Percentiles rank a stretch among this genome's conserved stretches.
Evolutionary conservation across 257 asterid genomes (phyloP).

Genomic region (Solanum sitiens): DNA sequence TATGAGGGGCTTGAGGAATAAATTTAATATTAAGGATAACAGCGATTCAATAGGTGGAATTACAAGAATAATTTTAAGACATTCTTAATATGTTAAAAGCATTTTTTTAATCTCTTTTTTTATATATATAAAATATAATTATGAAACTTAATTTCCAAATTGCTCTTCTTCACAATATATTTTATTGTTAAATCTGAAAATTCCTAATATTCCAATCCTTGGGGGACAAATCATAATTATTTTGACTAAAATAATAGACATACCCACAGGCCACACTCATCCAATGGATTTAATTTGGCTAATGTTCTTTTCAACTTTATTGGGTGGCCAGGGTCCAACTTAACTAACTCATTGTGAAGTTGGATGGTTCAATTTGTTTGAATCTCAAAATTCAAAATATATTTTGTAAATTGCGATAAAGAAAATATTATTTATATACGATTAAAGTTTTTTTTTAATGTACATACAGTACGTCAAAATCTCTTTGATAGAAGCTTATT

Average conservation of each 20-base stretch:
- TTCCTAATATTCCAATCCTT: background rate
- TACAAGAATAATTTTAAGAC: background rate
- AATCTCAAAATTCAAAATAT: too few species aligned
- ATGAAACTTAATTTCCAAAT: background rate
- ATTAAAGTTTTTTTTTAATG: fast-evolving
- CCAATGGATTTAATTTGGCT: background rate
- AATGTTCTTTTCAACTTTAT: background rate
- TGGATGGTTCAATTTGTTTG: background rate
- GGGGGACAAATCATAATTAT: background rate
- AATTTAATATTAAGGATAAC: too few species aligned
- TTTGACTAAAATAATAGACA: background rate
- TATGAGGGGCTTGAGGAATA: background rate
- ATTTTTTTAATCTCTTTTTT: too few species aligned
- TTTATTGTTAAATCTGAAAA: background rate
- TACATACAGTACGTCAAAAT: too few species aligned
- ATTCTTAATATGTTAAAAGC: background rate
- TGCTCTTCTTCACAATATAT: background rate
- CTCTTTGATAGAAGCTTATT: too few species aligned
- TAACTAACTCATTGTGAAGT: background rate
- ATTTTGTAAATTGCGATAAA: fast-evolving
- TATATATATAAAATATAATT: background rate
- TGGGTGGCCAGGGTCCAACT: background rate
- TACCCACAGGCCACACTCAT: background rate
- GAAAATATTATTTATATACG: too few species aligned
- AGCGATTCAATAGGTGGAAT: background rate